Conservation (phyloP, 2,329 filamentous ascomycete species). For the Botrytis squamosa region DNA sequence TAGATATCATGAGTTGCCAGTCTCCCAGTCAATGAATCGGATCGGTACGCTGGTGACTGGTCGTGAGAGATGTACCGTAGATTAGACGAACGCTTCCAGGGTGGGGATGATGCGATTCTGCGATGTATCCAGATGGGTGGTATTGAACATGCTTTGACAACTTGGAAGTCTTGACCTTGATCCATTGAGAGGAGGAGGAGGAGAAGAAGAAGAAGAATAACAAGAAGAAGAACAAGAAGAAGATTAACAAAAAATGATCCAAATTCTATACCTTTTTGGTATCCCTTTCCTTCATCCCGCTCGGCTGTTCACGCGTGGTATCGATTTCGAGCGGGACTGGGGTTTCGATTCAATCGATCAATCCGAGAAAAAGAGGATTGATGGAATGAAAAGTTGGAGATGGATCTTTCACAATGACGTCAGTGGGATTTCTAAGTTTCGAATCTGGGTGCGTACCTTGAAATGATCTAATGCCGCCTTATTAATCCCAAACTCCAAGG, state of each 20-base stretch:
- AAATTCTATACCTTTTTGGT: too few species aligned
- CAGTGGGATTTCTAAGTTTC: not conserved
- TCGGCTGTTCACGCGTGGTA: too few species aligned
- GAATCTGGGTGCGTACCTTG: constrained; percentile 2
- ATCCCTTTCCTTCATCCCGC: too few species aligned
- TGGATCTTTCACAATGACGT: not conserved
- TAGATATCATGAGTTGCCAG: too few species aligned
- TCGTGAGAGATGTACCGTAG: not conserved
- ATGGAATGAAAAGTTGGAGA: constrained; percentile 7
- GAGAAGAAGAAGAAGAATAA: too few species aligned
- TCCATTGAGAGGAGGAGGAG: not conserved
- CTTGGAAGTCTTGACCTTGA: too few species aligned
- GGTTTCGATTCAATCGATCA: not conserved
- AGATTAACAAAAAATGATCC: not conserved
- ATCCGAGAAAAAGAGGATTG: not conserved
- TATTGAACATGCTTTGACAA: not conserved
- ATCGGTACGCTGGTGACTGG: not conserved
- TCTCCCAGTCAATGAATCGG: not conserved
- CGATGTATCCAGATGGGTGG: too few species aligned
- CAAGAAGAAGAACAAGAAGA: not conserved
- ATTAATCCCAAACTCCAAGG: not conserved
- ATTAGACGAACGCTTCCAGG: not conserved
- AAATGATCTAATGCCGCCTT: constrained; percentile 7
- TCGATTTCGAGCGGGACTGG: not conserved
- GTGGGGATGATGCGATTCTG: not conserved